Percentiles rank a stretch among this genome's conserved stretches.
phyloP scores from a whole-genome alignment of 192 early-diverging fungal species.

The Coemansia sp. region DNA sequence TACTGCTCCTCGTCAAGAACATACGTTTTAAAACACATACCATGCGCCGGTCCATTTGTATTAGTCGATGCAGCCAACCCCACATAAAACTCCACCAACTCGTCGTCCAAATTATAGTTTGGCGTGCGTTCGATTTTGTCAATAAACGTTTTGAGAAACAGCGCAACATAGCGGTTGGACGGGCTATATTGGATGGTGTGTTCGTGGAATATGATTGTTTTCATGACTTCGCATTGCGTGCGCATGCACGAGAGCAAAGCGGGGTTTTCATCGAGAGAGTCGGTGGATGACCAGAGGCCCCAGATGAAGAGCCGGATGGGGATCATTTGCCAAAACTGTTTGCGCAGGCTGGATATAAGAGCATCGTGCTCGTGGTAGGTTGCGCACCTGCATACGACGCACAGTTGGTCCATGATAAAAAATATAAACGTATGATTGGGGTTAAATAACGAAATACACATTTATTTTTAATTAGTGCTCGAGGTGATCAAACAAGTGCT shows the following conservation, averaged over 20 bases:
- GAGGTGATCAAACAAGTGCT: neutral
- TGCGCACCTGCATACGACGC: slow-evolving; percentile 44
- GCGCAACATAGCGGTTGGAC: slow-evolving; percentile 39
- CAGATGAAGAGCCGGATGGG: slow-evolving; percentile 41
- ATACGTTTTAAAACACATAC: slow-evolving; percentile 52
- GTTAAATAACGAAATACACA: neutral
- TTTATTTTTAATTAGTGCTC: neutral
- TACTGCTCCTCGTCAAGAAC: slow-evolving; percentile 47
- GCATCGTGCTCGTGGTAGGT: slow-evolving; percentile 48
- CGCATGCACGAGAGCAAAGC: slow-evolving; percentile 28
- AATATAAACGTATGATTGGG: neutral
- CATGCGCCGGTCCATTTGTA: slow-evolving; percentile 5
- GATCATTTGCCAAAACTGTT: slow-evolving; percentile 57
- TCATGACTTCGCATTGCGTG: slow-evolving; percentile 50
- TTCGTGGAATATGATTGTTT: slow-evolving; percentile 50
- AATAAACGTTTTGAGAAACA: slow-evolving; percentile 49
- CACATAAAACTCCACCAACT: slow-evolving; percentile 48
- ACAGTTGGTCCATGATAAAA: slow-evolving; percentile 40
- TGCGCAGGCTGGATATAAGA: slow-evolving; percentile 39
- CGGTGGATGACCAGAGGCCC: slow-evolving; percentile 18
- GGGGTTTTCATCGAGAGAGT: slow-evolving; percentile 20
- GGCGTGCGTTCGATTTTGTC: slow-evolving; percentile 29
- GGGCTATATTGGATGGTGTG: slow-evolving; percentile 38
- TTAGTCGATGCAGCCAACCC: slow-evolving; percentile 30
- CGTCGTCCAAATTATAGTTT: slow-evolving; percentile 41